A percentile compares a stretch with the other conserved stretches of the same genome.
Evolutionary conservation across 179 eudicot species (phyloP).

Genomic region (Spinacia oleracea): DNA sequence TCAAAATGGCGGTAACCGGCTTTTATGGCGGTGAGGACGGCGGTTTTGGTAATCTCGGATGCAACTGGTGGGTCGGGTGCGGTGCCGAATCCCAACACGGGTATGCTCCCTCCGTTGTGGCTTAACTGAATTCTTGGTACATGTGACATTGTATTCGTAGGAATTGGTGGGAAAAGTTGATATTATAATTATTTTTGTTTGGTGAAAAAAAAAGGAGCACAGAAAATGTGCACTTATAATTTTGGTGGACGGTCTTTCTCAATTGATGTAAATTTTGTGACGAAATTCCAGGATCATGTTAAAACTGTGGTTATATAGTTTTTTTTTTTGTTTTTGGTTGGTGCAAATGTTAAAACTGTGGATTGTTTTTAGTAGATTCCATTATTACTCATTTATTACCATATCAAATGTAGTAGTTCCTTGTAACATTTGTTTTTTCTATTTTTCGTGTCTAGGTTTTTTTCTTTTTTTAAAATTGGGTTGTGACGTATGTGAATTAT

Average conservation of each 20-base stretch:
- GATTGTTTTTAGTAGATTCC: too few species aligned
- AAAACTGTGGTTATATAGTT: background rate
- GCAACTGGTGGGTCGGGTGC: constrained; percentile 45
- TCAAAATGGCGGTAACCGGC: background rate
- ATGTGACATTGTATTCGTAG: background rate
- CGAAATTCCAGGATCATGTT: background rate
- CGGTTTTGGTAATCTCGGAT: constrained; percentile 32
- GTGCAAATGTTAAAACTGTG: too few species aligned
- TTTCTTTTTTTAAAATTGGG: too few species aligned
- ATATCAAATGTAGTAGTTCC: too few species aligned
- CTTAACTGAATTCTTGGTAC: constrained; percentile 36
- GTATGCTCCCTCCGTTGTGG: constrained; percentile 41
- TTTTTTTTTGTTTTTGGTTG: too few species aligned
- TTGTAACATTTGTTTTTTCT: too few species aligned
- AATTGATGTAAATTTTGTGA: background rate
- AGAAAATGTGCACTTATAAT: background rate
- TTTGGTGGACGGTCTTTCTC: background rate
- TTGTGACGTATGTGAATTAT: too few species aligned
- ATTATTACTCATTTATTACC: too few species aligned
- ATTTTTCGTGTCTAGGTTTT: too few species aligned
- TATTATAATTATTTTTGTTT: too few species aligned
- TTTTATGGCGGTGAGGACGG: constrained; percentile 26
- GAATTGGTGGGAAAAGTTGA: background rate
- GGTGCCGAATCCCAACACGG: constrained; percentile 48
- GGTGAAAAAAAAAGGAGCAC: background rate